Percentiles rank a stretch among this genome's conserved stretches.
These are phyloP conservation scores for Solanum rostratum DNA, from an alignment of 257 asterid genomes.

Conservation along the genomic window DNA sequence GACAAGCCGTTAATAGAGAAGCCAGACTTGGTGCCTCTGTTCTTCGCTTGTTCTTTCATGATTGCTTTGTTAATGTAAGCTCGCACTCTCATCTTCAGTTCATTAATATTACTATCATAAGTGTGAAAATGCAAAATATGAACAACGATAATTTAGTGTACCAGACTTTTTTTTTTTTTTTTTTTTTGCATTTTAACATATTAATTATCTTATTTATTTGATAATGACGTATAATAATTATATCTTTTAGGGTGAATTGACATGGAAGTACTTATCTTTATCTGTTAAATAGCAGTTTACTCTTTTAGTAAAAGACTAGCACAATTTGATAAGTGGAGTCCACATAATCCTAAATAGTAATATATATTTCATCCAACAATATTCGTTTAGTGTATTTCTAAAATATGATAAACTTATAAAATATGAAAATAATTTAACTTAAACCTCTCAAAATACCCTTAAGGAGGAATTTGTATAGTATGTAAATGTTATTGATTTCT, in stretches of 20 bases:
- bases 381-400: neutral
- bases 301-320: neutral
- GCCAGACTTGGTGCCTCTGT: conserved; percentile 40
- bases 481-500: neutral
- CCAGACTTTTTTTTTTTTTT: no score
- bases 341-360: neutral
- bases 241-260: no score
- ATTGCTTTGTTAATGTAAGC: conserved; percentile 51
- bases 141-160: no score
- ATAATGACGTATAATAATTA: no score
- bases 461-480: neutral
- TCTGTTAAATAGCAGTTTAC: neutral
- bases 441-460: neutral
- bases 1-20: conserved; percentile 32
- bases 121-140: no score
- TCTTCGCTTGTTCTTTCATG: conserved; percentile 60
- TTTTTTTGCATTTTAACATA: no score
- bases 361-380: neutral
- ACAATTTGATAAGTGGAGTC: neutral
- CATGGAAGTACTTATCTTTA: neutral
- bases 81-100: neutral
- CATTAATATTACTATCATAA: no score
- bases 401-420: neutral
- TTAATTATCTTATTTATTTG: no score
- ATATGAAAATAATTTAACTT: neutral